These are phyloP conservation scores for Cyclotella cryptica DNA, from an alignment of 108 stramenopile species.

Conservation along the genomic window DNA sequence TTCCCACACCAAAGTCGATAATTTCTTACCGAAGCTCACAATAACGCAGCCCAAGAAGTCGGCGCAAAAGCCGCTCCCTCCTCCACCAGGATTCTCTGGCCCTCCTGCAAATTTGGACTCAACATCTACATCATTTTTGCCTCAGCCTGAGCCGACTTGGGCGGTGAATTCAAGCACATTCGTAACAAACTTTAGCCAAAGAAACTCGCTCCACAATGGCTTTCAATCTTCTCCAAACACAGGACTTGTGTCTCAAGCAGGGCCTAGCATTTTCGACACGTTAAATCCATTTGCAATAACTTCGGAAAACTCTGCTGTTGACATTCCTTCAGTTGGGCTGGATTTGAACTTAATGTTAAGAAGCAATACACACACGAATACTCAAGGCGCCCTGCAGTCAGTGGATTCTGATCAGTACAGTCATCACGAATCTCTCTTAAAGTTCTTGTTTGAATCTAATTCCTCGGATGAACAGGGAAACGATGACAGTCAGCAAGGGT, in stretches of 20 bases:
- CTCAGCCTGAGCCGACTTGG: slow-evolving; percentile 1
- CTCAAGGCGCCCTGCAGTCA: neutral
- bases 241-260: slow-evolving; percentile 25
- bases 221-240: neutral
- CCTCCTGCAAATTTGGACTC: slow-evolving; percentile 16
- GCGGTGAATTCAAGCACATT: neutral
- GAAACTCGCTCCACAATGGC: neutral
- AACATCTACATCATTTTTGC: neutral
- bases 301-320: neutral
- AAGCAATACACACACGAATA: neutral
- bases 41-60: neutral
- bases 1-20: neutral
- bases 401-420: slow-evolving; percentile 15
- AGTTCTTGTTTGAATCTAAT: slow-evolving; percentile 42
- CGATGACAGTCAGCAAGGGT: slow-evolving; percentile 6
- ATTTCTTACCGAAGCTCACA: slow-evolving; percentile 1
- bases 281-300: slow-evolving; percentile 8
- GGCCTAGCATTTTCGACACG: slow-evolving; percentile 15
- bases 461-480: slow-evolving; percentile 15
- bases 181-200: neutral
- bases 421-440: slow-evolving; percentile 42
- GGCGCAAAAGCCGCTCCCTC: slow-evolving; percentile 17
- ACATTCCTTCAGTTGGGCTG: neutral
- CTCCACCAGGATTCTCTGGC: slow-evolving; percentile 41
- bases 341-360: slow-evolving; percentile 23